Conservation (phyloP, 345 rosid genomes). For the Melaleuca alternifolia region DNA sequence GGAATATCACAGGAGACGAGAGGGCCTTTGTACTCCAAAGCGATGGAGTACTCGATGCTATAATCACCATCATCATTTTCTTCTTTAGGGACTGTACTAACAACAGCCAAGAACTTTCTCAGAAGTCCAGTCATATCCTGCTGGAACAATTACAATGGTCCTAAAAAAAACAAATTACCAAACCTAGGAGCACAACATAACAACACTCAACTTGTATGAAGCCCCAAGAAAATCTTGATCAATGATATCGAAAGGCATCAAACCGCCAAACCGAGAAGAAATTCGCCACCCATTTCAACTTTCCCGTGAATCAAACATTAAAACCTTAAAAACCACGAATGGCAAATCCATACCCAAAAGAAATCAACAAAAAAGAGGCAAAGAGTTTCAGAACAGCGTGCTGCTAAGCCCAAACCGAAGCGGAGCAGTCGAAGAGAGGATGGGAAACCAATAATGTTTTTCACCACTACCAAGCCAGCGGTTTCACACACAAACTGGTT, state of each 20-base stretch:
- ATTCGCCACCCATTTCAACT: neutral
- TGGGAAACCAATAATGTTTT: neutral
- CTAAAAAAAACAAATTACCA: neutral
- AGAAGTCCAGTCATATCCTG: conserved; percentile 35
- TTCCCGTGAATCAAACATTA: neutral
- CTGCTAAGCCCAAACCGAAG: neutral
- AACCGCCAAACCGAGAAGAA: neutral
- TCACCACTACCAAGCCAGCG: neutral
- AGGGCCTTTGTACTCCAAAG: conserved; percentile 69
- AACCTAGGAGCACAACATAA: neutral
- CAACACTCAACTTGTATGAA: neutral
- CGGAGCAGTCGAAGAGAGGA: neutral
- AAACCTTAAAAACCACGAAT: neutral
- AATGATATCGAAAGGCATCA: neutral
- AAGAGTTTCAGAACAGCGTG: neutral
- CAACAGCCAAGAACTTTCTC: conserved; percentile 40
- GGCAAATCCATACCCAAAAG: neutral
- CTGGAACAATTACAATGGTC: neutral
- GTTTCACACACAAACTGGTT: neutral
- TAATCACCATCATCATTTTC: conserved; percentile 23
- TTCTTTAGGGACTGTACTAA: conserved; percentile 10
- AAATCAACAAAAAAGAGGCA: neutral
- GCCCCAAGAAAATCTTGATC: neutral
- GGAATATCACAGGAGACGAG: conserved; percentile 40
- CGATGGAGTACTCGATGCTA: conserved; percentile 56